Conservation (phyloP, 2,329 filamentous ascomycete species). For the Parafenestella ontariensis region DNA sequence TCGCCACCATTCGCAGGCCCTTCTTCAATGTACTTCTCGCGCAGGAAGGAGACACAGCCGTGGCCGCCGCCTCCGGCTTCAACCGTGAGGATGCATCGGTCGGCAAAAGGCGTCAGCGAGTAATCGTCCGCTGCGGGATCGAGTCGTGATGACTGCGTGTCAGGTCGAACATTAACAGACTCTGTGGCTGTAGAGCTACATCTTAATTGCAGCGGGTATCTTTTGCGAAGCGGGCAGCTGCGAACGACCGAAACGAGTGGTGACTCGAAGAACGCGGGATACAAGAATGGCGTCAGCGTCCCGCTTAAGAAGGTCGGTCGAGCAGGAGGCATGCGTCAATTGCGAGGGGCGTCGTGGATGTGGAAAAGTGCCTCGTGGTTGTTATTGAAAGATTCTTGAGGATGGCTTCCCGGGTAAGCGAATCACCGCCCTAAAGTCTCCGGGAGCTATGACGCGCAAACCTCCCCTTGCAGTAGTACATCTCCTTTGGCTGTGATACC, state of each 20-base stretch:
- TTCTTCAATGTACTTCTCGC: constrained; percentile 87
- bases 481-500: too few relatives aligned
- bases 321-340: constrained; percentile 40
- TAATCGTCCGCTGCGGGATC: constrained; percentile 88
- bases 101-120: constrained; percentile 80
- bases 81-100: constrained; percentile 80
- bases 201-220: constrained; percentile 27
- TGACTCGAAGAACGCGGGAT: constrained; percentile 49
- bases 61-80: constrained; percentile 84
- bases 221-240: constrained; percentile 21
- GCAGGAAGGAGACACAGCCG: constrained; percentile 91
- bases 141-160: constrained; percentile 55
- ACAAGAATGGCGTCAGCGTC: constrained; percentile 55
- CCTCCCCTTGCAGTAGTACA: neutral
- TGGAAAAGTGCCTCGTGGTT: neutral
- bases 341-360: constrained; percentile 3
- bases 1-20: constrained; percentile 95
- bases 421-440: neutral
- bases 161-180: constrained; percentile 6
- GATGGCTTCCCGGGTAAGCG: neutral
- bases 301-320: constrained; percentile 36
- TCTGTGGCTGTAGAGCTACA: constrained; percentile 35
- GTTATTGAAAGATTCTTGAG: neutral
- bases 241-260: constrained; percentile 29
- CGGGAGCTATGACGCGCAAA: neutral